phyloP scores from a whole-genome alignment of 192 early-diverging fungal species.

The Linnemannia elongata region DNA sequence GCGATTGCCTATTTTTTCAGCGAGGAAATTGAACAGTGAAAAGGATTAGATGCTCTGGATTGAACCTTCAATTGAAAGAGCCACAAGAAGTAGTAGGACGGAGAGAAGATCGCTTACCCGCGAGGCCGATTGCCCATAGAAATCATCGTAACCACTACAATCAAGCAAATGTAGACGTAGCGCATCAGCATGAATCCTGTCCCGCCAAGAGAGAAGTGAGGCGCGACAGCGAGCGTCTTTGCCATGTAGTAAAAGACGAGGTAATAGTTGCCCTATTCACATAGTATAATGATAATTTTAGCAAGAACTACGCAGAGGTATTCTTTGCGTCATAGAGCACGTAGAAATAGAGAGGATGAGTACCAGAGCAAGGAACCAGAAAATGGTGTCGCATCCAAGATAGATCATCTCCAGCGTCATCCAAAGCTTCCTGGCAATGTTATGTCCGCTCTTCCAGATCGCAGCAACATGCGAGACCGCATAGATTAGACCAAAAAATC shows the following conservation, averaged over 20 bases:
- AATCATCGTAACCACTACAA: constrained; percentile 56
- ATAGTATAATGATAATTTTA: not conserved
- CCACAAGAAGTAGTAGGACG: not conserved
- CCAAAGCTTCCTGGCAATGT: constrained; percentile 45
- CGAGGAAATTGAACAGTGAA: not conserved
- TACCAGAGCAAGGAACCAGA: constrained; percentile 55
- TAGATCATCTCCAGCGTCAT: constrained; percentile 53
- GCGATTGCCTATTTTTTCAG: constrained; percentile 30
- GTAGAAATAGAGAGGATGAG: not conserved
- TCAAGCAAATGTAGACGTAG: constrained; percentile 45
- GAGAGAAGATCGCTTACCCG: constrained; percentile 24
- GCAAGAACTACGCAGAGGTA: too few species aligned
- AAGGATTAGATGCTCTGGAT: not conserved
- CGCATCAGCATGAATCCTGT: constrained; percentile 47
- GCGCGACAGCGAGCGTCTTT: constrained; percentile 20
- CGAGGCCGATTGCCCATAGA: constrained; percentile 56
- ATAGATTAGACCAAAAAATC: constrained; percentile 54
- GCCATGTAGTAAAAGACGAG: constrained; percentile 55
- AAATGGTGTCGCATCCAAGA: constrained; percentile 49
- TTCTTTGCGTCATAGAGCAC: too few species aligned
- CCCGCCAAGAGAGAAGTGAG: constrained; percentile 25
- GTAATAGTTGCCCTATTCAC: constrained; percentile 51
- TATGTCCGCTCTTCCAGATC: constrained; percentile 52
- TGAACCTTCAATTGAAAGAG: too few species aligned
- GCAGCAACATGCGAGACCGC: constrained; percentile 37